A percentile compares a stretch with the other conserved stretches of the same genome.
Evolutionary conservation across 2,329 filamentous ascomycete species (phyloP).

Genomic region (Fonsecaea nubica): DNA sequence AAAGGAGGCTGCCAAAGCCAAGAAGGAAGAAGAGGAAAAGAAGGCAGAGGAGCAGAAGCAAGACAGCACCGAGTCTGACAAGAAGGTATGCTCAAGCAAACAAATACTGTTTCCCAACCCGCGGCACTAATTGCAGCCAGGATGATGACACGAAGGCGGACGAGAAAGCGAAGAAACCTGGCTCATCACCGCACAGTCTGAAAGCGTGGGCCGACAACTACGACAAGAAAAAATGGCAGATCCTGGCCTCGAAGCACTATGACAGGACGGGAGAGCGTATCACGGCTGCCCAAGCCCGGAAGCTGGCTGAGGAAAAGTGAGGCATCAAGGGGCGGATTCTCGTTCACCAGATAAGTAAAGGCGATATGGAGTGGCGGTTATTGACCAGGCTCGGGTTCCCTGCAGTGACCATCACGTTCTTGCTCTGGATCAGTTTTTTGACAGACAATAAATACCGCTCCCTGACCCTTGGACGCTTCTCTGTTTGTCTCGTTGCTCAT

Average conservation of each 20-base stretch:
- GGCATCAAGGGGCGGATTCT: background rate
- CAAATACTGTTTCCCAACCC: background rate
- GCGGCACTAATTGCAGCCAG: slow-evolving; percentile 6
- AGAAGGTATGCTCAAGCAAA: slow-evolving; percentile 2
- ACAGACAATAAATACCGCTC: background rate
- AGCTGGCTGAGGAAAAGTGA: slow-evolving; percentile 33
- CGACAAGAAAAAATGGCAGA: slow-evolving; percentile 36
- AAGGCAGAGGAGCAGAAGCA: slow-evolving; percentile 23
- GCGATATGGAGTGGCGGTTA: background rate
- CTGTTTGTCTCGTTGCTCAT: background rate
- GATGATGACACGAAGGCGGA: slow-evolving; percentile 1
- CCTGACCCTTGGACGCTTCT: background rate
- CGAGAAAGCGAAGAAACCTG: slow-evolving; percentile 12
- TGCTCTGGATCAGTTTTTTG: no score
- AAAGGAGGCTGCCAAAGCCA: slow-evolving; percentile 11
- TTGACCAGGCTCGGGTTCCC: background rate
- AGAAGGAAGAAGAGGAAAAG: slow-evolving; percentile 17
- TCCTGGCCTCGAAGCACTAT: slow-evolving; percentile 38
- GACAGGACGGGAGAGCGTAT: slow-evolving; percentile 40
- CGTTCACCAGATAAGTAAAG: background rate
- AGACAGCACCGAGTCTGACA: slow-evolving; percentile 1
- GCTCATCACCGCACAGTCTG: slow-evolving; percentile 11
- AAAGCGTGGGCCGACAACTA: slow-evolving; percentile 25
- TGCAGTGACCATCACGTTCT: background rate
- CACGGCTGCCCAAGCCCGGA: slow-evolving; percentile 34